Percentiles rank a stretch among this genome's conserved stretches.
Conservation (phyloP, 176 grass and related monocot species). For the Tillandsia leiboldiana region DNA sequence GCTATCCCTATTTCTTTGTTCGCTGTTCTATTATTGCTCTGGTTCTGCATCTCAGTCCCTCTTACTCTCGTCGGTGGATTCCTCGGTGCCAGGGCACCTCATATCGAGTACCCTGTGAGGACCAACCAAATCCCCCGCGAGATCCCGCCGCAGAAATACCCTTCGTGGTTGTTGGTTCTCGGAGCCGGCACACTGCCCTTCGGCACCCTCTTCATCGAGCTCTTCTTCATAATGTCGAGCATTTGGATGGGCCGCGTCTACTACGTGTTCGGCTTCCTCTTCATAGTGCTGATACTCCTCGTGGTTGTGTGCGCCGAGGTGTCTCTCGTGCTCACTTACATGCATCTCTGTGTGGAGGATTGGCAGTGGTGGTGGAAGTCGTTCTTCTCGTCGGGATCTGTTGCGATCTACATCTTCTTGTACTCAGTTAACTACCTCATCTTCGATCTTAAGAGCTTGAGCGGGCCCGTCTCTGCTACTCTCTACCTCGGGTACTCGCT, state of each 20-base stretch:
- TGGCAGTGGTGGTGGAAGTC: conserved; percentile 94
- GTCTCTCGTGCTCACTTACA: conserved; percentile 70
- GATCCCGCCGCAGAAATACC: conserved; percentile 69
- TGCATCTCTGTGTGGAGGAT: conserved; percentile 73
- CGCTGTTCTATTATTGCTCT: conserved; percentile 50
- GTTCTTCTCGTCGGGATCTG: conserved; percentile 69
- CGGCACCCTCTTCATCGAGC: conserved; percentile 70
- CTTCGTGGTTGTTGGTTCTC: conserved; percentile 65
- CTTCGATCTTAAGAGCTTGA: conserved; percentile 70
- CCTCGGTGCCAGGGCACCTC: conserved; percentile 57
- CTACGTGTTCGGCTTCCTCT: conserved; percentile 74
- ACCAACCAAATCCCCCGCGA: conserved; percentile 80
- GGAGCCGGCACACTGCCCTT: conserved; percentile 70
- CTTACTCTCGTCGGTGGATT: conserved; percentile 61
- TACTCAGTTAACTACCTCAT: conserved; percentile 73
- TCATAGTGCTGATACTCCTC: conserved; percentile 56
- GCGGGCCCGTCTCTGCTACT: conserved; percentile 63
- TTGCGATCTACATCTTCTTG: conserved; percentile 69
- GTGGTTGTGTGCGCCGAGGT: conserved; percentile 67
- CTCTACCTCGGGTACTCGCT: conserved; percentile 82
- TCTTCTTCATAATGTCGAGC: conserved; percentile 89
- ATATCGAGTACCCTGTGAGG: conserved; percentile 70
- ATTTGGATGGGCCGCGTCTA: conserved; percentile 75
- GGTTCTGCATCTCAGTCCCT: conserved; percentile 72
- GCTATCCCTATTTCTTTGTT: conserved; percentile 71